Base-by-base conservation (phyloP, 139 green algal species). In the Chlorella sp. region DNA sequence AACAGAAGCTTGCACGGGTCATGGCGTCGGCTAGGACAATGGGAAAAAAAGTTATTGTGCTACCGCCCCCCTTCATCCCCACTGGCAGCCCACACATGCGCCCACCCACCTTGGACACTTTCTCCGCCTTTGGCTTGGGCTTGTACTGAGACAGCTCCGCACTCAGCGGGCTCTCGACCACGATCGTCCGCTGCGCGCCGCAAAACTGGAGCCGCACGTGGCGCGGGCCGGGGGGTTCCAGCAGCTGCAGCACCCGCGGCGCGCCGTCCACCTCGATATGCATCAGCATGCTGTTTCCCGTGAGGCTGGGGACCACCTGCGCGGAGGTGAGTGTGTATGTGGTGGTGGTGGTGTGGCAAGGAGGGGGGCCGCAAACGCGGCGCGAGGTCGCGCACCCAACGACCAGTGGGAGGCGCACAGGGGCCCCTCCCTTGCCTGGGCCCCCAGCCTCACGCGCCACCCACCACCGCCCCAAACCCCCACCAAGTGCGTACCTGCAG, bases 181-280 rank as follows among this genome's bases (percentile, higher is more conserved):
- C 31, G 27, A 85, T 33, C 19, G 40, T 8, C 3, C 79, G 66
- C 15, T 85, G 79, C 42, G 72, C 73, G 42, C 79, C 79, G 42
- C 67, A 67, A 35, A 74, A 29, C 41, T 85, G 79, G 56, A 85
- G 64, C 43, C 19, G 27, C 27, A 55, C 31, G 35, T 72, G 53
- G 1, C 74, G 65, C 8, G 43, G 33, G 19, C 41, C 48, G 21
- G 29, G n/a, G n/a, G n/a, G 27, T 9, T 72, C 23, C 35, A 85
- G 64, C 27, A 78, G 69, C 58, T 82, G 76, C 50, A 56, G 31
- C 8, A 4, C 12, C 23, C 56, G 43, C 2, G 21, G 21, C 51
- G 17, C 46, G 48, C 67, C 45, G 14, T 82, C 71, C 42, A 82
- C 56, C 48, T 66, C 61, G 9, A 58, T 67, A 2, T 29, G 31